These are phyloP conservation scores for Yamadazyma sp. DNA, from an alignment of 1,139 yeast species.

Conservation along the genomic window DNA sequence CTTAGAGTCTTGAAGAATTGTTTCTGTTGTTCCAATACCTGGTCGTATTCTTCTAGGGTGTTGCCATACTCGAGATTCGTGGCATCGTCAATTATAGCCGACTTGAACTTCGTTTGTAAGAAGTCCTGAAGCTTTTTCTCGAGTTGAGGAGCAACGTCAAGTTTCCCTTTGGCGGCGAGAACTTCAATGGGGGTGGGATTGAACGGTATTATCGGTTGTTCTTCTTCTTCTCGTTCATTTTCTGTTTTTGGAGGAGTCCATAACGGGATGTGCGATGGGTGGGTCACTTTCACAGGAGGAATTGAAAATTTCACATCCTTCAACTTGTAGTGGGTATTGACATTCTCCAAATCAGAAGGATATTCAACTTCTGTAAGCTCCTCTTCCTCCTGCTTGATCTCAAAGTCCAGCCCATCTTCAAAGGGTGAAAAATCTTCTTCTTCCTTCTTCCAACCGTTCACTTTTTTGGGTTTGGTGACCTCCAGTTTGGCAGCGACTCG, in stretches of 20 bases:
- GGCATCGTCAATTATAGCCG: conserved; percentile 43
- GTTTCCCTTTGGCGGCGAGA: conserved; percentile 17
- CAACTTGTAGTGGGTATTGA: conserved; percentile 27
- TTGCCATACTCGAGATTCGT: conserved; percentile 30
- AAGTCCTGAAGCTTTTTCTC: conserved; percentile 51
- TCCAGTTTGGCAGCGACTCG: background rate
- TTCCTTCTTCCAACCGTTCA: background rate
- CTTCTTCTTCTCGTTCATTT: conserved; percentile 43
- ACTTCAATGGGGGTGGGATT: conserved; percentile 30
- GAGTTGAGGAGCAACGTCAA: conserved; percentile 28
- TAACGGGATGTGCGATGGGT: conserved; percentile 72
- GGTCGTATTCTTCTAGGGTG: conserved; percentile 36
- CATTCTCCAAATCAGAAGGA: conserved; percentile 12
- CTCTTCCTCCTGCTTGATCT: conserved; percentile 12
- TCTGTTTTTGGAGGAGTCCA: conserved; percentile 51
- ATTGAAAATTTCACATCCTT: conserved; percentile 49
- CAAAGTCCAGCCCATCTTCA: conserved; percentile 2
- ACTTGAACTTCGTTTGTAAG: conserved; percentile 46
- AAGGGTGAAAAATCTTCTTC: background rate
- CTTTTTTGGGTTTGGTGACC: background rate
- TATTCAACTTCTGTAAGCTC: conserved; percentile 15
- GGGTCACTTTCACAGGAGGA: conserved; percentile 66
- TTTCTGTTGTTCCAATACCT: conserved; percentile 32
- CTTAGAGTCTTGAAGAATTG: conserved; percentile 27
- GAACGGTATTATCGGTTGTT: conserved; percentile 33